Conservation (phyloP, 2,329 filamentous ascomycete species). For the Ceratocystis huliohia region DNA sequence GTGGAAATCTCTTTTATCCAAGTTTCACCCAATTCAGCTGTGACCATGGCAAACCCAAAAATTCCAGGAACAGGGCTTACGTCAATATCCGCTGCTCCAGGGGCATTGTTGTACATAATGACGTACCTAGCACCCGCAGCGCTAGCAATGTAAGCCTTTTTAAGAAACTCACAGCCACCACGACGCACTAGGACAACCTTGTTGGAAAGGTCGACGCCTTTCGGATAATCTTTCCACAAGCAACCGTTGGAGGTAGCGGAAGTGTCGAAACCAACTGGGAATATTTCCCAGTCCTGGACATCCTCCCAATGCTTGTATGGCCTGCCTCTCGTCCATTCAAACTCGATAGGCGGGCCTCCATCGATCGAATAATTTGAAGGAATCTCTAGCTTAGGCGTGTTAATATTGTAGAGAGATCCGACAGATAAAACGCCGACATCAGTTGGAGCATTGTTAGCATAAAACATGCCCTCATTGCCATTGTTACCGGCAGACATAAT, state of each 20-base stretch:
- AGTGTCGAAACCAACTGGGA: conserved; percentile 38
- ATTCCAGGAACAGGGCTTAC: conserved; percentile 27
- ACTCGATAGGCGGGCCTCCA: conserved; percentile 27
- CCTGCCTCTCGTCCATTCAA: conserved; percentile 34
- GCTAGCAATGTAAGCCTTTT: conserved; percentile 42
- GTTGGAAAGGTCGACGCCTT: conserved; percentile 34
- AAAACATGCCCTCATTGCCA: conserved; percentile 35
- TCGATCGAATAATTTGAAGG: conserved; percentile 33
- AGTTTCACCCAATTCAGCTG: conserved; percentile 30
- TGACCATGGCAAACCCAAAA: conserved; percentile 33
- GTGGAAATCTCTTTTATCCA: conserved; percentile 35
- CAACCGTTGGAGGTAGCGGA: conserved; percentile 40
- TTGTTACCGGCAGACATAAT: conserved; percentile 42
- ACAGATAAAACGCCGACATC: conserved; percentile 38
- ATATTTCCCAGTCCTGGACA: conserved; percentile 37
- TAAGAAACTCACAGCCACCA: conserved; percentile 43
- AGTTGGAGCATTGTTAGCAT: conserved; percentile 36
- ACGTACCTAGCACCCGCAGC: conserved; percentile 47
- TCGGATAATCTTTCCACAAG: conserved; percentile 34
- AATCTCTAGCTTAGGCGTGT: conserved; percentile 33
- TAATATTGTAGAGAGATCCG: conserved; percentile 38
- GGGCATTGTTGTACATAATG: conserved; percentile 47
- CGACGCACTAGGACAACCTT: conserved; percentile 48
- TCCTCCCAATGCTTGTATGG: conserved; percentile 31
- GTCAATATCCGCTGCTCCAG: conserved; percentile 29